phyloP scores from a whole-genome alignment of 2,329 filamentous ascomycete species.

The Microcyclospora pomicola region DNA sequence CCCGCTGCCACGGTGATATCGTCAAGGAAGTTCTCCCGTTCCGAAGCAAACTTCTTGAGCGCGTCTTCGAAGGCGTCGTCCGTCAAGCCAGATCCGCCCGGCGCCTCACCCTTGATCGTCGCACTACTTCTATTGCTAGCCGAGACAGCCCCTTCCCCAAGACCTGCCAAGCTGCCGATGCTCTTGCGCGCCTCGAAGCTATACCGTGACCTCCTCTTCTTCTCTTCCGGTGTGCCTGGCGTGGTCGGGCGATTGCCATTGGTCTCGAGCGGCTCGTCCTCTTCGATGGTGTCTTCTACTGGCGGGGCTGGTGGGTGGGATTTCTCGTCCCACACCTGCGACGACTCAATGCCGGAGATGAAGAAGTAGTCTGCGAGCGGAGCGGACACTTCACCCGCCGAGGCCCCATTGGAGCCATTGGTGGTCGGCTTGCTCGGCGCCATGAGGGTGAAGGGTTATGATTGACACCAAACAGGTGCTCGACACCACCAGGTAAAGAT shows the following conservation, averaged over 20 bases:
- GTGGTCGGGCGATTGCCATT: slow-evolving; percentile 36
- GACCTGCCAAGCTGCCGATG: slow-evolving; percentile 34
- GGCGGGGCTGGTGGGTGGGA: slow-evolving; percentile 16
- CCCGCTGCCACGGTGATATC: slow-evolving; percentile 83
- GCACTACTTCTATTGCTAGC: slow-evolving; percentile 49
- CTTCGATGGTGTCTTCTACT: slow-evolving; percentile 45
- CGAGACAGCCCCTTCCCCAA: slow-evolving; percentile 17
- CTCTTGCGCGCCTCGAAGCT: slow-evolving; percentile 38
- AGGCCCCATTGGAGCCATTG: too few species aligned
- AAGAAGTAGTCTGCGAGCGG: slow-evolving; percentile 56
- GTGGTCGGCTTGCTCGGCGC: too few species aligned
- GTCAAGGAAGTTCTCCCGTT: slow-evolving; percentile 83
- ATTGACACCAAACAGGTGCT: too few species aligned
- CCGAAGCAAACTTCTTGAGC: slow-evolving; percentile 85
- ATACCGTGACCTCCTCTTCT: slow-evolving; percentile 26
- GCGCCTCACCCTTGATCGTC: slow-evolving; percentile 40
- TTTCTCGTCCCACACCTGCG: slow-evolving; percentile 37
- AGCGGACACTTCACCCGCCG: slow-evolving; percentile 11
- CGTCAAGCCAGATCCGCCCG: slow-evolving; percentile 32
- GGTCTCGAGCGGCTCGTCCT: slow-evolving; percentile 45
- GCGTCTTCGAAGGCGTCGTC: slow-evolving; percentile 93
- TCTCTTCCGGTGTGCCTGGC: slow-evolving; percentile 27
- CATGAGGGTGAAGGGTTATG: too few species aligned
- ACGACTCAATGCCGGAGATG: slow-evolving; percentile 42
- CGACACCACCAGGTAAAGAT: too few species aligned